These are phyloP conservation scores for Corylus americana DNA, from an alignment of 306 rosid genomes.

Conservation along the genomic window DNA sequence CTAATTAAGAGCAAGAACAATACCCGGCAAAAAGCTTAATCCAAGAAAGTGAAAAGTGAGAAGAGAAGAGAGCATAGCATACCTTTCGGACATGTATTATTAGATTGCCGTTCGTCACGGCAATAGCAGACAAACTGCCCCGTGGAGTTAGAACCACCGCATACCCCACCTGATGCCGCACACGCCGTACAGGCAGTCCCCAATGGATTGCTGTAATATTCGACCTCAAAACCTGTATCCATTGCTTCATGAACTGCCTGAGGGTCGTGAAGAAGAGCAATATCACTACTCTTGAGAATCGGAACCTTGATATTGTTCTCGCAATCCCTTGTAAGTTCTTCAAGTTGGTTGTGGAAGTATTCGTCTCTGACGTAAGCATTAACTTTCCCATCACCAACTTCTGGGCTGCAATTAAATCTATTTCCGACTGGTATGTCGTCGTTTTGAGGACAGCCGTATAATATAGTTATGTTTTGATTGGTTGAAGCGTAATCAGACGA, in stretches of 20 bases:
- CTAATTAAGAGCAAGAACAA: too few species aligned
- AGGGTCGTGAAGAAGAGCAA: neutral
- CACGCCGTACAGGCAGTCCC: conserved; percentile 20
- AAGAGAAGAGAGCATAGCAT: neutral
- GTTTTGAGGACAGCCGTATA: conserved; percentile 20
- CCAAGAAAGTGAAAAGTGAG: neutral
- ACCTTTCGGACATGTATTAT: neutral
- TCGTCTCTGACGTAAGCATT: too few species aligned
- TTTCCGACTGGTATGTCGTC: accelerated
- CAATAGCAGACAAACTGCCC: neutral
- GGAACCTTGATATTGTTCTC: neutral
- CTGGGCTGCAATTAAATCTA: conserved; percentile 16
- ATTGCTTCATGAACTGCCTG: neutral
- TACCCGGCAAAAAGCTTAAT: too few species aligned
- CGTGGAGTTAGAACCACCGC: neutral
- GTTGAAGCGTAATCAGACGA: conserved; percentile 30
- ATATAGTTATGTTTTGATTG: conserved; percentile 19
- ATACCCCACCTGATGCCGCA: neutral
- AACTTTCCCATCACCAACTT: accelerated
- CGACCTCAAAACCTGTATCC: neutral
- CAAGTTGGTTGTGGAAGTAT: too few species aligned
- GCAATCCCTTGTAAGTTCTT: neutral
- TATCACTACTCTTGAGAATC: neutral
- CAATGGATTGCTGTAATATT: neutral
- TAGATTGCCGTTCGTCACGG: neutral